Evolutionary conservation across 2,329 filamentous ascomycete genomes (phyloP).

Genomic region (Neofusicoccum parvum): DNA sequence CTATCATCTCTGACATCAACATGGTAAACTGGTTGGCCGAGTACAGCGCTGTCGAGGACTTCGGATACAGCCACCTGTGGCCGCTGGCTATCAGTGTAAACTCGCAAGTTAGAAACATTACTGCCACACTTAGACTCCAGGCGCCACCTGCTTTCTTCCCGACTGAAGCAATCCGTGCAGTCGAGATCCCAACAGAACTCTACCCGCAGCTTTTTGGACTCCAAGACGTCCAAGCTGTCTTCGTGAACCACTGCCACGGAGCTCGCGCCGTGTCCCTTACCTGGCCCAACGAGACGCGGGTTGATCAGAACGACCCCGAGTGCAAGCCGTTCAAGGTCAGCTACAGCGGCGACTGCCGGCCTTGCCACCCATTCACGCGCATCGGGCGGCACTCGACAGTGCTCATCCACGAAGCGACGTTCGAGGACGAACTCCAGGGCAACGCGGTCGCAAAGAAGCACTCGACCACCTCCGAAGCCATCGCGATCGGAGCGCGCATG

Average conservation of each 20-base stretch:
- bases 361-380: conserved; percentile 62
- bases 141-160: neutral
- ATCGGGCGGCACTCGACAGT: conserved; percentile 78
- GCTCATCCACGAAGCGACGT: conserved; percentile 93
- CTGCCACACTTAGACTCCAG: neutral
- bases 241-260: conserved; percentile 77
- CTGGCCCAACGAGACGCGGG: conserved; percentile 59
- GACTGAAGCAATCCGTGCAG: neutral
- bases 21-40: conserved; percentile 81
- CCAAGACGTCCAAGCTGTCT: conserved; percentile 64
- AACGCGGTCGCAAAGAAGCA: conserved; percentile 90
- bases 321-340: conserved; percentile 70
- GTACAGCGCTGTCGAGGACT: conserved; percentile 76
- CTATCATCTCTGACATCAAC: conserved; percentile 67
- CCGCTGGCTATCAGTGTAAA: conserved; percentile 47
- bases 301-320: neutral
- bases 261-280: conserved; percentile 77
- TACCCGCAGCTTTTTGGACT: conserved; percentile 62
- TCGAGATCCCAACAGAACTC: neutral
- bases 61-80: conserved; percentile 65
- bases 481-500: conserved; percentile 78
- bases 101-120: no score
- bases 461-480: conserved; percentile 82
- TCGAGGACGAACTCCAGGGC: conserved; percentile 77
- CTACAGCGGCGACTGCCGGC: conserved; percentile 93